Evolutionary conservation across 73 alveolate species (phyloP), one percentile per base, ranked within the genome.

Genomic region (Stentor roeselii): DNA sequence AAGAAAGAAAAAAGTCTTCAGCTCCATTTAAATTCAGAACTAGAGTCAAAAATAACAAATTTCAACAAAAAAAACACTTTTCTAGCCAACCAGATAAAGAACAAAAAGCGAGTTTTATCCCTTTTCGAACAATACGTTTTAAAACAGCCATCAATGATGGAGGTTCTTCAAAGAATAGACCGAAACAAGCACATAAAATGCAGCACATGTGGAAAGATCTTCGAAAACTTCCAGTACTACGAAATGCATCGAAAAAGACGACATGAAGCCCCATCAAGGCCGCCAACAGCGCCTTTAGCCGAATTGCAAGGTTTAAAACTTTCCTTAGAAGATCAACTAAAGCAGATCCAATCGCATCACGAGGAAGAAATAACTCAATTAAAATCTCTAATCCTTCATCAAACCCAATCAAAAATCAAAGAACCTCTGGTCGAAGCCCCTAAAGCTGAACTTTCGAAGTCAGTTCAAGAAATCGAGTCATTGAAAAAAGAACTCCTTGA

Each of bases 241-340:
- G 37, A 30, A 67, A 67, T 27, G 41, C 80, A 67, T 2, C 41
- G 11, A 15, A 34, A 32, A 21, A n/a, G 80, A 67, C 21, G 80
- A 2, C 80, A 67, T 67, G 37, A n/a, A 30, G 80, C 11, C 27
- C 80, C 21, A 67, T 21, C n/a, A n/a, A n/a, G 80, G 34, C 80
- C 80, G 11, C 80, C 21, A 67, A 67, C 80, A 1, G 80, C n/a
- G 21, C 80, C 80, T 27, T 0, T 67, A 21, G 27, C 41, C 0
- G 37, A 67, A 30, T 14, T 67, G 11, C n/a, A 67, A 21, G 34
- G 34, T 67, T 21, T 67, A 0, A 32, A 67, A 21, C 37, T 27
- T 11, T 27, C 37, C 11, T 2, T 67, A 67, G 80, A 67, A 67
- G 67, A 50, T 11, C 67, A 50, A 34, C 27, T 32, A 34, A 11